Evolutionary conservation across 768 basidiomycete genomes (phyloP), one percentile per base, ranked within the genome.

Genomic region (Roridomyces roridus): DNA sequence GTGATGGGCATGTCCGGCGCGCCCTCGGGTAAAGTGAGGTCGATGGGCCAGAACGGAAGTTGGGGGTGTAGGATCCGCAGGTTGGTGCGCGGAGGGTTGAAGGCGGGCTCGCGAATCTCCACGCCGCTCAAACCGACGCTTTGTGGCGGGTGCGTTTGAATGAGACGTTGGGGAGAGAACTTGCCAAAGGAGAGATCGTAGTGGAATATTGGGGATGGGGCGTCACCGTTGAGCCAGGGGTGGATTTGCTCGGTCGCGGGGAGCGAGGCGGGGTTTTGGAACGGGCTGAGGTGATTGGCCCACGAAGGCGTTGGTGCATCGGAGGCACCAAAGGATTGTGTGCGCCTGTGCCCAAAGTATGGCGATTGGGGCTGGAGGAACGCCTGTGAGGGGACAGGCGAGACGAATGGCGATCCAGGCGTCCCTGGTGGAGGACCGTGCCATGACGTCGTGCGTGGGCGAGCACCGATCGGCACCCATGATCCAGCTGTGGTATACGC

Each of bases 1-100:
- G 49, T 20, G 4, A 60, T 46, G 12, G 47, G 53, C 8, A 34
- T 26, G 12, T 14, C 8, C 18, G 41, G 6, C 11, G 40, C 29
- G 31, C 17, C 21, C 35, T 29, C 34, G 24, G 55, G 49, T 9
- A 55, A 45, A 26, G 39, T 37, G 37, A 80, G 52, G 56, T 75
- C 71, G 36, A 80, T 69, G 6, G 77, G 73, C 80, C 80, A 81
- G 9, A 71, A 57, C 1, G 74, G 73, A 37, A 80, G 66, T 17
- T 63, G 63, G 20, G 79, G 73, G 64, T 77, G 76, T 0, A 70
- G 63, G 68, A 81, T 76, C 35, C 73, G 72, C 72, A 81, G 75
- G 39, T 65, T 63, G 2, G 70, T 69, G 26, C 71, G 57, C 1
- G 74, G 55, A 1, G 80, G 80, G 51, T 74, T 66, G 20, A 78